Base-by-base conservation (phyloP, 2,329 filamentous ascomycete genomes). In the Talaromyces marneffei region DNA sequence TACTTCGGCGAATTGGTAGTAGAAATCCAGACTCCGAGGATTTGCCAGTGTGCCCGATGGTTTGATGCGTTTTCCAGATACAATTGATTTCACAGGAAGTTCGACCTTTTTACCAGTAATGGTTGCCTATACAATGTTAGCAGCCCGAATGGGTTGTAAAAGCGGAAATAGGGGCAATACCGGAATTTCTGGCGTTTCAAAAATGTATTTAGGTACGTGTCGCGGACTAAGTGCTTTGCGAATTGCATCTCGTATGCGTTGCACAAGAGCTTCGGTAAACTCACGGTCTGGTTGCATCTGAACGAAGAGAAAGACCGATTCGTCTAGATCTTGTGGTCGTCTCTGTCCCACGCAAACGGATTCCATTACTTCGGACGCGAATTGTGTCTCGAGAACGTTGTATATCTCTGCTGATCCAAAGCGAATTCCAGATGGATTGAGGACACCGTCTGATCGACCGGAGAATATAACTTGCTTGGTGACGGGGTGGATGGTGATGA, bases 341-440 rank as follows among this genome's bases (percentile, higher is more conserved):
- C 90, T 78, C 75, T 93, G 90, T 0, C 91, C 91, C 0, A 94
- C 89, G 61, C 90, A 93, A 29, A 94, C 80, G n/a, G 86, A 87
- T 69, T 94, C 91, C 3, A 80, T 79, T 3, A 94, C 76, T 55
- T 81, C 77, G 16, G 82, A 79, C 0, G 83, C 77, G 64, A 93
- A 92, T 59, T 82, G 69, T 31, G 66, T 67, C 54, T 76, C 74
- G 3, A 92, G 74, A 0, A 92, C 87, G 12, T 82, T 83, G 72
- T 94, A 95, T 35, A 94, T 88, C 72, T 94, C 91, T 0, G 89
- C 86, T 4, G 85, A 89, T 0, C 90, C 91, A 68, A 94, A 95
- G 0, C 90, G 82, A 10, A 94, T 86, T 0, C 90, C 90, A 6
- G 83, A 86, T 0, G 90, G 90, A 70, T 94, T 94, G 57, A 94